Percentiles rank a stretch among this genome's conserved stretches.
Conservation (phyloP, 2,329 filamentous ascomycete genomes). For the Coniochaeta pulveracea region DNA sequence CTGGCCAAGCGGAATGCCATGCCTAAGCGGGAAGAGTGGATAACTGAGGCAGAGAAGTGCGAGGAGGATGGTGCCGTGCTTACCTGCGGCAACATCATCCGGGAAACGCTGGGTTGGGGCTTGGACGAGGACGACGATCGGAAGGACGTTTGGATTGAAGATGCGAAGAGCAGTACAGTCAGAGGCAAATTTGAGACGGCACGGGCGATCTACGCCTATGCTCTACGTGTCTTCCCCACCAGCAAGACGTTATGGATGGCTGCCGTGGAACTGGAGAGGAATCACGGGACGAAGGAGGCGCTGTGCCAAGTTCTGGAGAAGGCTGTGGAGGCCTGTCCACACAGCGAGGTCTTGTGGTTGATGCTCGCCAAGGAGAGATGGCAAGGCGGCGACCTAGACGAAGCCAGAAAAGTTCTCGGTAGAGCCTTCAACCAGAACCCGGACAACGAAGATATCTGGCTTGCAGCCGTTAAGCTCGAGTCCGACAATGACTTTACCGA, state of each 20-base stretch:
- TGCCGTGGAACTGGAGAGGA: slow-evolving; percentile 82
- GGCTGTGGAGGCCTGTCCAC: slow-evolving; percentile 85
- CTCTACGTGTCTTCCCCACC: slow-evolving; percentile 78
- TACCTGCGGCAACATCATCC: slow-evolving; percentile 82
- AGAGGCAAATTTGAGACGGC: slow-evolving; percentile 82
- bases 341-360: slow-evolving; percentile 88
- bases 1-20: slow-evolving; percentile 87
- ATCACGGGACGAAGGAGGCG: slow-evolving; percentile 73
- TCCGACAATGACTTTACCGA: slow-evolving; percentile 77
- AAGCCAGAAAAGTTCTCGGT: slow-evolving; percentile 74
- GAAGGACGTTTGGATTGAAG: slow-evolving; percentile 92
- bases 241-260: slow-evolving; percentile 84
- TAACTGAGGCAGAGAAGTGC: slow-evolving; percentile 85
- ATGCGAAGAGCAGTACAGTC: slow-evolving; percentile 72
- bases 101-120: slow-evolving; percentile 85
- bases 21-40: slow-evolving; percentile 96
- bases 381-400: slow-evolving; percentile 78
- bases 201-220: slow-evolving; percentile 85
- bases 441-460: slow-evolving; percentile 96
- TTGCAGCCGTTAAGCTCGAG: slow-evolving; percentile 91
- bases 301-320: slow-evolving; percentile 82
- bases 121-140: slow-evolving; percentile 94
- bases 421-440: slow-evolving; percentile 90
- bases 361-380: slow-evolving; percentile 92
- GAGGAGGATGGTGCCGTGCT: slow-evolving; percentile 81